These are phyloP conservation scores for Penicillium griseofulvum DNA, from an alignment of 2,329 filamentous ascomycete genomes.

Conservation along the genomic window DNA sequence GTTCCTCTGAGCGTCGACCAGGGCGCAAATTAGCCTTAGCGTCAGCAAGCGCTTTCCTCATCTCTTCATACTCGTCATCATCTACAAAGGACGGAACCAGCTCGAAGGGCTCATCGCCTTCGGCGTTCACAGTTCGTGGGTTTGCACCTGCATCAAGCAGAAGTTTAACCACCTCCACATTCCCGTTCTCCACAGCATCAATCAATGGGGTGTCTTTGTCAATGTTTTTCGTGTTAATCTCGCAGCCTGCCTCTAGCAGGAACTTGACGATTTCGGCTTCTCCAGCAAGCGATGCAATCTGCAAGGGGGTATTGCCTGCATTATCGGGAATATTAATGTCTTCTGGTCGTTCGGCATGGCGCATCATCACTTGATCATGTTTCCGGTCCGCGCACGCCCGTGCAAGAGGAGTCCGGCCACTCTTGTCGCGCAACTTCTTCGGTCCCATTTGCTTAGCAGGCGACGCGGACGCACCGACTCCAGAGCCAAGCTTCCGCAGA, in stretches of 20 bases:
- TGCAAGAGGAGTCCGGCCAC: slow-evolving; percentile 87
- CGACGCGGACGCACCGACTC: slow-evolving; percentile 54
- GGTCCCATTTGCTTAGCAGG: slow-evolving; percentile 64
- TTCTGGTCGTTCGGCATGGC: slow-evolving; percentile 74
- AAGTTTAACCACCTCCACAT: slow-evolving; percentile 81
- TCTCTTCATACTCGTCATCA: slow-evolving; percentile 65
- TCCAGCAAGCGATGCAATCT: slow-evolving; percentile 87
- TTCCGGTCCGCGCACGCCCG: slow-evolving; percentile 85
- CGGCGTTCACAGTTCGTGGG: slow-evolving; percentile 84
- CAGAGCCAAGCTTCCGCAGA: slow-evolving; percentile 42
- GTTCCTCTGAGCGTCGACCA: slow-evolving; percentile 45
- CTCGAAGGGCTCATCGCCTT: slow-evolving; percentile 87
- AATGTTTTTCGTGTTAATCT: slow-evolving; percentile 72
- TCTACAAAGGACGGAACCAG: slow-evolving; percentile 72
- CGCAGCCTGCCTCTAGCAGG: slow-evolving; percentile 78
- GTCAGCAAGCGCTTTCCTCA: slow-evolving; percentile 66
- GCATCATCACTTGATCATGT: slow-evolving; percentile 71
- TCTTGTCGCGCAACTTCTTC: slow-evolving; percentile 87
- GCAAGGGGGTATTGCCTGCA: slow-evolving; percentile 91
- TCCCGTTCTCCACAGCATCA: slow-evolving; percentile 93
- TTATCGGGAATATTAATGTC: slow-evolving; percentile 89
- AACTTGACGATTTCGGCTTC: slow-evolving; percentile 84
- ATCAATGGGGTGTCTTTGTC: slow-evolving; percentile 91
- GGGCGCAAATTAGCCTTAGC: slow-evolving; percentile 57
- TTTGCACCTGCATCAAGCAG: slow-evolving; percentile 85